phyloP scores from a whole-genome alignment of 805 yeast species.

The Teunomyces gatunensis region DNA sequence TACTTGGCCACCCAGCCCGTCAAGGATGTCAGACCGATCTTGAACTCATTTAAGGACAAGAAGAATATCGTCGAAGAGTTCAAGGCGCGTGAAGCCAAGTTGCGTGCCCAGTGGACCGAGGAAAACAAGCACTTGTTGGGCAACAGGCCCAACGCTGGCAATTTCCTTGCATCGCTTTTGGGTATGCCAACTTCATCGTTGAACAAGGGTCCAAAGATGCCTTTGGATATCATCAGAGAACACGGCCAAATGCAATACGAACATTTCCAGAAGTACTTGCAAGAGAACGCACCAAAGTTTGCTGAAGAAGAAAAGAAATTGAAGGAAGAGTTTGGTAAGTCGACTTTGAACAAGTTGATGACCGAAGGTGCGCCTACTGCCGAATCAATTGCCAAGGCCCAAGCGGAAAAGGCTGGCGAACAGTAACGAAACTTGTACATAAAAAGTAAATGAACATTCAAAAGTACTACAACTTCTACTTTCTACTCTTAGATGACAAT shows the following conservation, averaged over 20 bases:
- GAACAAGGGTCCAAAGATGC: slow-evolving; percentile 63
- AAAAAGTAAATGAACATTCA: background rate
- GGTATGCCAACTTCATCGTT: slow-evolving; percentile 51
- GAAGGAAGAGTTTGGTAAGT: slow-evolving; percentile 76
- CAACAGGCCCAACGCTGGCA: slow-evolving; percentile 41
- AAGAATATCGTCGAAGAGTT: slow-evolving; percentile 74
- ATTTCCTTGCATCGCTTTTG: slow-evolving; percentile 58
- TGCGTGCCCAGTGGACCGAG: slow-evolving; percentile 68
- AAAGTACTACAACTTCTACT: background rate
- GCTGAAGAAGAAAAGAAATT: slow-evolving; percentile 84
- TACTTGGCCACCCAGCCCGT: slow-evolving; percentile 85
- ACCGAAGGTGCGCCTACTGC: slow-evolving; percentile 80
- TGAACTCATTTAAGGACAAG: slow-evolving; percentile 69
- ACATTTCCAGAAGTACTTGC: slow-evolving; percentile 63
- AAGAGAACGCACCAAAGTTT: slow-evolving; percentile 60
- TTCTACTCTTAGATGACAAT: background rate
- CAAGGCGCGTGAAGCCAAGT: slow-evolving; percentile 67
- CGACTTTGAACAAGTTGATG: slow-evolving; percentile 80
- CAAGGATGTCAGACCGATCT: slow-evolving; percentile 86
- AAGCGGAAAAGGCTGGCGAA: slow-evolving; percentile 27
- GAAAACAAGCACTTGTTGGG: slow-evolving; percentile 33
- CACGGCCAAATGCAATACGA: slow-evolving; percentile 89
- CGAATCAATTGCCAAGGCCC: slow-evolving; percentile 54
- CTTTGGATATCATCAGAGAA: slow-evolving; percentile 84
- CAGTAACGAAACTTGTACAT: slow-evolving; percentile 6